phyloP scores from a whole-genome alignment of 2,329 filamentous ascomycete species.

The Chaetoscypha palmicola region DNA sequence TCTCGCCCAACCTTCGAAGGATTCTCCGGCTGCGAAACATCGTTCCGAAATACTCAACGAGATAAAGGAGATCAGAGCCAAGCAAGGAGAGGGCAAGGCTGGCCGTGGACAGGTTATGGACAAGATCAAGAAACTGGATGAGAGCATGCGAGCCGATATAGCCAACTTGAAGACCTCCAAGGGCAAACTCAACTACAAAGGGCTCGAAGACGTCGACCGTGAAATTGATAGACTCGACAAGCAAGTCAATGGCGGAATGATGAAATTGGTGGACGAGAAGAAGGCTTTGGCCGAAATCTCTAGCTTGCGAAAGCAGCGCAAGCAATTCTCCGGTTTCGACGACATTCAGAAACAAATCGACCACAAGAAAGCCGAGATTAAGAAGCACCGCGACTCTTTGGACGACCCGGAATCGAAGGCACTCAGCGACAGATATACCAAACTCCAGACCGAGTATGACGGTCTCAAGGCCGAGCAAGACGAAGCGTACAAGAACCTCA shows the following conservation, averaged over 20 bases:
- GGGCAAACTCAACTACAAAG: slow-evolving; percentile 78
- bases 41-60: slow-evolving; percentile 79
- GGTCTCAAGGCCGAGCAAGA: slow-evolving; percentile 88
- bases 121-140: slow-evolving; percentile 86
- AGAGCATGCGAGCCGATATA: slow-evolving; percentile 78
- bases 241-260: slow-evolving; percentile 78
- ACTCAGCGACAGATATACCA: slow-evolving; percentile 76
- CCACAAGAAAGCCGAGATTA: slow-evolving; percentile 77
- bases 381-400: slow-evolving; percentile 78
- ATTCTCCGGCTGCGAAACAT: slow-evolving; percentile 72
- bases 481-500: slow-evolving; percentile 80
- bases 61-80: slow-evolving; percentile 74
- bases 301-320: slow-evolving; percentile 77
- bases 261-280: slow-evolving; percentile 97
- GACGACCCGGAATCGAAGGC: slow-evolving; percentile 90
- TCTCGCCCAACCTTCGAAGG: slow-evolving; percentile 69
- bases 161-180: slow-evolving; percentile 81
- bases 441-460: slow-evolving; percentile 83
- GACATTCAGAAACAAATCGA: slow-evolving; percentile 84
- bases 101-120: slow-evolving; percentile 72
- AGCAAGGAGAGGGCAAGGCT: slow-evolving; percentile 83
- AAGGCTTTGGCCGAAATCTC: slow-evolving; percentile 83
- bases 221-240: slow-evolving; percentile 76
- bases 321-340: slow-evolving; percentile 82
- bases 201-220: slow-evolving; percentile 75